Evolutionary conservation across 768 basidiomycete genomes (phyloP), one percentile per base, ranked within the genome.

Genomic region (Agrocybe praecox): DNA sequence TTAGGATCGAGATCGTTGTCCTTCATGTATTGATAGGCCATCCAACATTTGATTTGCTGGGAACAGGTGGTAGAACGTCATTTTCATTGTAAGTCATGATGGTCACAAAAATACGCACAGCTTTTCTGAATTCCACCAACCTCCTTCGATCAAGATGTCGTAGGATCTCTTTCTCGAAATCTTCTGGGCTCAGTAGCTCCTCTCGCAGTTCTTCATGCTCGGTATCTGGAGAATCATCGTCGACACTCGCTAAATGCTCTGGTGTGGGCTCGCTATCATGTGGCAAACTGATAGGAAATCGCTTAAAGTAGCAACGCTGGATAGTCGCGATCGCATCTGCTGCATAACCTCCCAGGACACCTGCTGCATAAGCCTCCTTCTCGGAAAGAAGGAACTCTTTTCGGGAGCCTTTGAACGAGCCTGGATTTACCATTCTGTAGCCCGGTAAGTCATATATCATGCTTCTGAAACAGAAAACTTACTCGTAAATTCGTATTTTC

Each of bases 251-350:
- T 2, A 59, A 14, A 1, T 46, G 18, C 33, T 62, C 55, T 18
- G 11, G 19, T 2, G 55, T 32, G 6, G 58, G 61, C 33, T 62
- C 42, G 6, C 9, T 14, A 10, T 49, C 34, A 6, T 48, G 32
- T 5, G 53, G 50, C 15, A 59, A 34, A 32, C 56, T 47, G 3
- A 62, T 36, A 1, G 58, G 61, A 34, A 53, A 59, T 1, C 45
- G 54, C n/a, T 62, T 62, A 32, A 62, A 62, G 36, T 47, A 62
- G 9, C 47, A 32, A 1, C 52, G 24, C n/a, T 56, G 55, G 19
- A 62, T 59, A 1, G 49, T 34, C 1, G 55, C 46, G 17, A 59
- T 15, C 2, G 43, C 22, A 15, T 59, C 58, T 40, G 17, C 18
- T 9, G 36, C 53, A 26, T 51, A 36, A 0, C 54, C 58, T 2